These are phyloP conservation scores for Mycena latifolia DNA, from an alignment of 768 basidiomycete species.

Conservation along the genomic window DNA sequence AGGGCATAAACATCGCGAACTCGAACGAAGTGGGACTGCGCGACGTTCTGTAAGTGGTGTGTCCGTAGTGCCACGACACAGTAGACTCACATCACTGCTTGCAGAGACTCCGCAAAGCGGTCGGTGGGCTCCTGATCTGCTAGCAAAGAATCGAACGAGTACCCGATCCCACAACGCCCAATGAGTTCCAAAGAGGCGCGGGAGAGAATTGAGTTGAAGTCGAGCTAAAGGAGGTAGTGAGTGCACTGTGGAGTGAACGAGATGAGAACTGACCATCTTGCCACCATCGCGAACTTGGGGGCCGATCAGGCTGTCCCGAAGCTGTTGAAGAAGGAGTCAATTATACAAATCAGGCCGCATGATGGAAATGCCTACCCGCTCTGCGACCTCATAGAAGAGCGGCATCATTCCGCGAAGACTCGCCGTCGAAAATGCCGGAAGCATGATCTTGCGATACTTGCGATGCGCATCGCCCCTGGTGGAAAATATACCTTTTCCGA, in stretches of 20 bases:
- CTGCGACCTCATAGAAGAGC: conserved; percentile 1
- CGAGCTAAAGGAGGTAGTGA: neutral
- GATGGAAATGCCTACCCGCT: neutral
- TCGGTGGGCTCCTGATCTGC: neutral
- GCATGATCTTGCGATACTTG: conserved; percentile 1
- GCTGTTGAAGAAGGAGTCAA: too few species aligned
- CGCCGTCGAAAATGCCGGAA: neutral
- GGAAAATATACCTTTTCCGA: neutral
- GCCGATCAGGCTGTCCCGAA: neutral
- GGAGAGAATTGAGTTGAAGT: neutral
- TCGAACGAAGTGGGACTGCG: neutral
- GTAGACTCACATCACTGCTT: neutral
- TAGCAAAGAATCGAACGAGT: neutral
- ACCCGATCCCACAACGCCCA: neutral
- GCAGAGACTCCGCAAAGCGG: neutral
- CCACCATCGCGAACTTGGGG: neutral
- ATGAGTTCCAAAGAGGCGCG: neutral
- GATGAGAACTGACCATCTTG: too few species aligned
- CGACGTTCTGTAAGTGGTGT: too few species aligned
- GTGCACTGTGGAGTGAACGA: too few species aligned
- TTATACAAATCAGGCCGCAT: too few species aligned
- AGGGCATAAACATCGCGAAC: neutral
- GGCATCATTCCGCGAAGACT: neutral
- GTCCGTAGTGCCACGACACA: neutral
- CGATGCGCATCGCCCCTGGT: neutral